Conservation (phyloP, 148 eudicot species). For the Vaccinium macrocarpon region DNA sequence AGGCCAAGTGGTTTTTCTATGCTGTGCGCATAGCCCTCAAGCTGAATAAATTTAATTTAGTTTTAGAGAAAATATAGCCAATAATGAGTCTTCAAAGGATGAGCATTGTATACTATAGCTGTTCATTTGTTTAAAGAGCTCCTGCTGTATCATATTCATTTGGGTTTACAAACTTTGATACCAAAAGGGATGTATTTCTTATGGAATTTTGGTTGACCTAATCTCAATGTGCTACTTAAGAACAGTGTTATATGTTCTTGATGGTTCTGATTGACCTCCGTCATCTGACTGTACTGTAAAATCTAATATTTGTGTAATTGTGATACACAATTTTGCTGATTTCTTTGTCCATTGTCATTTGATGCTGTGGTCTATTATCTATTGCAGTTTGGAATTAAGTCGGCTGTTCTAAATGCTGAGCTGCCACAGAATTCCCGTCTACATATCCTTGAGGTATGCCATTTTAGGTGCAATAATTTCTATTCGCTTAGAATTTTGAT, state of each 20-base stretch:
- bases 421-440: constrained; percentile 95
- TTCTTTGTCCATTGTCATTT: neutral
- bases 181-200: neutral
- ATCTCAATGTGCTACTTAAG: neutral
- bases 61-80: neutral
- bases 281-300: neutral
- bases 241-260: neutral
- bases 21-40: neutral
- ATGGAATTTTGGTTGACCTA: neutral
- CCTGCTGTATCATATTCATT: neutral
- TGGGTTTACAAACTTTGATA: neutral
- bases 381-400: constrained; percentile 81
- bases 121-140: neutral
- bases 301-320: neutral
- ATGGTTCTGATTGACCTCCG: neutral
- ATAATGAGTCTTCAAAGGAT: neutral
- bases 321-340: neutral
- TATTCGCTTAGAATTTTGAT: neutral
- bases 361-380: neutral
- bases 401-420: constrained; percentile 91
- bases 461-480: neutral
- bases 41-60: neutral
- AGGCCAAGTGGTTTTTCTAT: neutral
- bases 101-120: neutral
- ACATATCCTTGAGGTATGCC: constrained; percentile 87